Base-by-base conservation (phyloP, 805 yeast genomes). In the Suhomyces sp. region DNA sequence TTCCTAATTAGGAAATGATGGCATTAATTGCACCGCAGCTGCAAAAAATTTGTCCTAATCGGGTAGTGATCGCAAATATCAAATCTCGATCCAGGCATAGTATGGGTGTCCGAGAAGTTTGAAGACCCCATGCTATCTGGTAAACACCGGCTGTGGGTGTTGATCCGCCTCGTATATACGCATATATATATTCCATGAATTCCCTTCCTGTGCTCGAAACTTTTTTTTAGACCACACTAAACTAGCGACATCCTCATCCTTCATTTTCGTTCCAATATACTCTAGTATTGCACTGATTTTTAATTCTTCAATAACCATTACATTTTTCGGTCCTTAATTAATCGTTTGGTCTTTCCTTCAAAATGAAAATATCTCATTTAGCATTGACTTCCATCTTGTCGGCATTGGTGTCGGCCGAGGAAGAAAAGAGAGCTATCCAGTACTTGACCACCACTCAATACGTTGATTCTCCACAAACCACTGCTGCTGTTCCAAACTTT, bases 1-100 rank as follows among this genome's bases (percentile, higher is more conserved):
- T 48, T 29, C 54, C 54, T 44, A 48, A 44, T 51, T 43, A 45
- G 54, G 54, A 35, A 51, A 51, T 24, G 19, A 22, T 27, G 31
- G 35, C 29, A 15, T 35, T 15, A 33, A 22, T 46, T 27, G 37
- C 20, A 29, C 20, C 43, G 46, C 39, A 46, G 49, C 51, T 48
- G 54, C 51, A 45, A 48, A 44, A 31, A 33, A 37, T 25, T 20
- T 29, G 49, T 46, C 54, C 51, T 44, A 45, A 51, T 51, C 45
- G 45, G 54, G 54, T 29, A 51, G 48, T 48, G 51, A 24, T 17
- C 41, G 39, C 17, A 35, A 29, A 22, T 37, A 46, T 15, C 45
- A 22, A 27, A 17, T 12, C 33, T 37, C 41, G 41, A 33, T 47
- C 49, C 49, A 39, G n/a, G 20, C 24, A 24, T 9, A 19, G 41